Evolutionary conservation across 306 rosid genomes (phyloP).

Genomic region (Glycine latifolia): DNA sequence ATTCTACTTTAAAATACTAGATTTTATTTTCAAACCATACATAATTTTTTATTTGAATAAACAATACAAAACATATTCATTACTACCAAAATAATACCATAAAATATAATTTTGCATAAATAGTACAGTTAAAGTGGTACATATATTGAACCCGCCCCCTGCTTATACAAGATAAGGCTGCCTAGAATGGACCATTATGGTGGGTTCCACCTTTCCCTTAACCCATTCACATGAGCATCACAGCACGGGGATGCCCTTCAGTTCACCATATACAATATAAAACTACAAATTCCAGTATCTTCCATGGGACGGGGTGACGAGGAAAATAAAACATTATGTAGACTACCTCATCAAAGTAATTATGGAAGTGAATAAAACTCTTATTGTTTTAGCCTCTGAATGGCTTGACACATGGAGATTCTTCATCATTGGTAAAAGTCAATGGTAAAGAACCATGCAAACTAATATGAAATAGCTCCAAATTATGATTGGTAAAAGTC

Average conservation of each 20-base stretch:
- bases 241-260: neutral
- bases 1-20: too few relatives aligned
- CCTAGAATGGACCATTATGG: neutral
- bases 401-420: conserved; percentile 64
- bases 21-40: too few relatives aligned
- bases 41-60: too few relatives aligned
- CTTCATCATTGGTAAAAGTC: conserved; percentile 54
- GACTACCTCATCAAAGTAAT: conserved; percentile 36
- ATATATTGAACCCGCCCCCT: neutral
- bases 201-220: conserved; percentile 18
- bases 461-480: conserved; percentile 21
- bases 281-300: too few relatives aligned
- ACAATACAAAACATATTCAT: too few relatives aligned
- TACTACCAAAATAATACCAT: too few relatives aligned
- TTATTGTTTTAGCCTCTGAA: conserved; percentile 61
- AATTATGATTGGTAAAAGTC: conserved; percentile 17
- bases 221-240: neutral
- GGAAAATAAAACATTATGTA: conserved; percentile 12
- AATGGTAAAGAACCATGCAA: conserved; percentile 1
- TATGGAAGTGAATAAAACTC: conserved; percentile 39
- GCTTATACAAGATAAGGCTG: conserved; percentile 17
- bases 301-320: neutral
- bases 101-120: too few relatives aligned
- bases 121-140: too few relatives aligned
- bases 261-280: neutral